Conservation (phyloP, 2,329 filamentous ascomycete genomes). For the Zymoseptoria crescenta region DNA sequence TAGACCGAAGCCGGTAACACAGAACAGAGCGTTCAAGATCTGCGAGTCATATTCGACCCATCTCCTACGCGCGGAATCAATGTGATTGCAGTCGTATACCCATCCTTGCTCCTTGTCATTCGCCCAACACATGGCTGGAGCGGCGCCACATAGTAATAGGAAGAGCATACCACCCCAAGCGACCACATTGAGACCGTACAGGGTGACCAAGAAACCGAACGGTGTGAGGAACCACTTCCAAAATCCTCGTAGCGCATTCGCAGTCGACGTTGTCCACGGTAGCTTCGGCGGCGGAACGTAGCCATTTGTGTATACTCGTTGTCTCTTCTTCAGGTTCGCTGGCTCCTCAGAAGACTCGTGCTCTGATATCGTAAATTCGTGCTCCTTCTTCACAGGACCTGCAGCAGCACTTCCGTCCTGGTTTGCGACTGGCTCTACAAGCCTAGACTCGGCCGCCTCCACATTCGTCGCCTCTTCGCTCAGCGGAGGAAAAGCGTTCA, state of each 20-base stretch:
- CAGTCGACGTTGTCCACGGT: constrained; percentile 9
- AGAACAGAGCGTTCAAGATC: constrained; percentile 77
- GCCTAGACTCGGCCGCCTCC: not conserved
- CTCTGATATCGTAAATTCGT: not conserved
- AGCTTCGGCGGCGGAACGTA: constrained; percentile 33
- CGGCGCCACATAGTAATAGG: constrained; percentile 67
- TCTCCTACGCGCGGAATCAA: constrained; percentile 59
- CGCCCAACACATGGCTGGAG: constrained; percentile 62
- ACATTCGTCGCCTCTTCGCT: constrained; percentile 13
- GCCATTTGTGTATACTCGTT: constrained; percentile 26
- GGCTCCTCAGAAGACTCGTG: not conserved
- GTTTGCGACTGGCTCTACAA: not conserved
- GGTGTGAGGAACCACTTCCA: constrained; percentile 69
- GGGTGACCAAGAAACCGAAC: constrained; percentile 64
- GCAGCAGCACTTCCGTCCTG: not conserved
- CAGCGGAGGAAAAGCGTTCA: constrained; percentile 16
- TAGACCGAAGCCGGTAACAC: constrained; percentile 75
- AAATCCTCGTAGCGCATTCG: constrained; percentile 47
- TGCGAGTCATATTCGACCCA: constrained; percentile 85
- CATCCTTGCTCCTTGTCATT: constrained; percentile 24
- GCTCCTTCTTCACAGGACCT: not conserved
- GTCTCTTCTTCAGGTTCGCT: not conserved
- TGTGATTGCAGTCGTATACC: constrained; percentile 27
- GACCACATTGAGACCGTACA: constrained; percentile 76
- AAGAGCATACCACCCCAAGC: constrained; percentile 92